Percentiles rank a stretch among this genome's conserved stretches.
phyloP scores from a whole-genome alignment of 2,329 filamentous ascomycete species.

The Coniella lustricola region DNA sequence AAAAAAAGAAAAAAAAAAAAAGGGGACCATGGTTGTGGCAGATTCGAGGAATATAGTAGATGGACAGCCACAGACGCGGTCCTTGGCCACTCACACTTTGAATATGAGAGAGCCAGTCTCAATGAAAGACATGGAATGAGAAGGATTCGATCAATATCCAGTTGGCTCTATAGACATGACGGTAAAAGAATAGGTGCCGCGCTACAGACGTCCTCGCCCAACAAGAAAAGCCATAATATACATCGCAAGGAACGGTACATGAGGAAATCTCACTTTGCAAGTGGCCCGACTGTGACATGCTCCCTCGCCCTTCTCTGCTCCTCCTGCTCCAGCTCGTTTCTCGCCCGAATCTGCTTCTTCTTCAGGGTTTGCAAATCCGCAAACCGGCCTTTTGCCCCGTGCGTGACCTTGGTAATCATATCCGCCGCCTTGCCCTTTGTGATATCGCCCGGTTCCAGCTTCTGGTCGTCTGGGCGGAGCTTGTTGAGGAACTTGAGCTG shows the following conservation, averaged over 20 bases:
- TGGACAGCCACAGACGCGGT: too few species aligned
- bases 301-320: slow-evolving; percentile 38
- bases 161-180: too few species aligned
- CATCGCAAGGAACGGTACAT: neutral
- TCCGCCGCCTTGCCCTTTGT: slow-evolving; percentile 78
- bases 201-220: neutral
- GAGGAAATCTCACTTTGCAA: slow-evolving; percentile 24
- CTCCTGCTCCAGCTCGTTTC: slow-evolving; percentile 31
- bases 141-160: too few species aligned
- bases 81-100: too few species aligned
- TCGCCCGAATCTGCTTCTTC: slow-evolving; percentile 37
- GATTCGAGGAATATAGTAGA: too few species aligned
- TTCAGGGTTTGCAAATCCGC: slow-evolving; percentile 44
- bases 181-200: too few species aligned
- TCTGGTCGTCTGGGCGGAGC: slow-evolving; percentile 45
- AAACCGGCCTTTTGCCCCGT: slow-evolving; percentile 66
- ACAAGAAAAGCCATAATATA: neutral
- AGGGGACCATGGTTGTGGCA: neutral
- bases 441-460: slow-evolving; percentile 48
- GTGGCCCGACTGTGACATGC: slow-evolving; percentile 48
- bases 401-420: slow-evolving; percentile 88
- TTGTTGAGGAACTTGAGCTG: slow-evolving; percentile 68
- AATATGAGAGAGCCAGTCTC: too few species aligned
- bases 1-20: neutral
- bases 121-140: too few species aligned